Evolutionary conservation across 805 yeast species (phyloP).

Genomic region (Millerozyma miso): DNA sequence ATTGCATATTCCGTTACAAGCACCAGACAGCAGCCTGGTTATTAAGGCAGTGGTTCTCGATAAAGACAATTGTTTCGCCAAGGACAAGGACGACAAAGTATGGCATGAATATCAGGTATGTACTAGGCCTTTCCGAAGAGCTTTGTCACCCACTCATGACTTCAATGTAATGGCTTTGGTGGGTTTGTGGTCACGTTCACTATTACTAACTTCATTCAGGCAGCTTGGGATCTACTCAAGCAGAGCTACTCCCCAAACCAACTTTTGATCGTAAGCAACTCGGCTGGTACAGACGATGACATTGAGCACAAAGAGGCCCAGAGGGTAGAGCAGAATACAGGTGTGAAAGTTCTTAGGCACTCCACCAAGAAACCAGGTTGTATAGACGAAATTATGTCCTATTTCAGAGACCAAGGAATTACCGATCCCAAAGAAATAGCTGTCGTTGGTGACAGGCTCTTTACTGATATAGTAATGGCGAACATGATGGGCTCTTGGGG

Average conservation of each 20-base stretch:
- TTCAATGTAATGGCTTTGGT: neutral
- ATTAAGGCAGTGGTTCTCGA: conserved; percentile 83
- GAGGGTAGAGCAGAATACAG: conserved; percentile 57
- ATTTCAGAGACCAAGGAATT: conserved; percentile 48
- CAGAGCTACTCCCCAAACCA: conserved; percentile 57
- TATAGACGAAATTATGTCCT: conserved; percentile 57
- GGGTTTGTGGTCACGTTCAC: conserved; percentile 9
- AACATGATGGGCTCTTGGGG: conserved; percentile 87
- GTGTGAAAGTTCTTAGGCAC: conserved; percentile 68
- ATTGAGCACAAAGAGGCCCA: conserved; percentile 53
- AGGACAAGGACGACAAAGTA: conserved; percentile 71
- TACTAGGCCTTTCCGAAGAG: no score
- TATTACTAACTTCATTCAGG: conserved; percentile 7
- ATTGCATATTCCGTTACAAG: conserved; percentile 50
- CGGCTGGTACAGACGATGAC: conserved; percentile 89
- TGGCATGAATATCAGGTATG: conserved; percentile 64
- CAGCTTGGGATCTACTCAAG: conserved; percentile 51
- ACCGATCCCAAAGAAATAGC: conserved; percentile 60
- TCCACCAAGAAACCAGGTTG: conserved; percentile 82
- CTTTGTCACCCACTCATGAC: no score
- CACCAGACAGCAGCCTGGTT: conserved; percentile 22
- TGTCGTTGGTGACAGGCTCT: conserved; percentile 84
- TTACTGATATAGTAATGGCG: conserved; percentile 93
- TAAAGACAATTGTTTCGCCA: conserved; percentile 93
- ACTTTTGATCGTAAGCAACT: conserved; percentile 78